Percentiles rank a stretch among this genome's conserved stretches.
Conservation (phyloP, 2,329 filamentous ascomycete genomes). For the Claviceps quebecensis region DNA sequence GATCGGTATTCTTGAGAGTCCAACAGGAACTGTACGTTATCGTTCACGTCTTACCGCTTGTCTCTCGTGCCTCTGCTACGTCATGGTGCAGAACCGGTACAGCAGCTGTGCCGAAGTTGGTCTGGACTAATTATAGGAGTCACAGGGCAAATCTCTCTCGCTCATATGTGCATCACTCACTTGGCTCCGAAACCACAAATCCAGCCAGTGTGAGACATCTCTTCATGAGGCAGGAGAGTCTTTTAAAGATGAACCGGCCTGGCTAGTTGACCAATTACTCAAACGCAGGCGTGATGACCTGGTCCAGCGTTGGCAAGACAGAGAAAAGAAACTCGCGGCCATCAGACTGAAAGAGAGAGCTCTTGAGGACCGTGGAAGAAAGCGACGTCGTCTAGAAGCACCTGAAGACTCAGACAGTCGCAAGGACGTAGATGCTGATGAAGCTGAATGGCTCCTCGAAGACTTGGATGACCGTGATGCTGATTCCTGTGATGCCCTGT, state of each 20-base stretch:
- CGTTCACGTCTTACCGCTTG: neutral
- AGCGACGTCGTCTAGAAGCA: constrained; percentile 31
- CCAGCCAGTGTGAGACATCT: constrained; percentile 37
- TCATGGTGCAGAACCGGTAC: no score
- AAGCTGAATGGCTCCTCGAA: constrained; percentile 60
- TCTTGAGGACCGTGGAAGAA: constrained; percentile 35
- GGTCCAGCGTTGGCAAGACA: constrained; percentile 50
- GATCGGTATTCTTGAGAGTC: constrained; percentile 80
- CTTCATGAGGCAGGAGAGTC: constrained; percentile 29
- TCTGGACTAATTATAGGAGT: neutral
- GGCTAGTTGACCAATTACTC: constrained; percentile 69
- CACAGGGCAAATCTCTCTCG: constrained; percentile 74
- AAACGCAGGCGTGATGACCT: constrained; percentile 55
- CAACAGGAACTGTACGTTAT: constrained; percentile 57
- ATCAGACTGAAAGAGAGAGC: constrained; percentile 50
- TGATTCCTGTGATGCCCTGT: constrained; percentile 25
- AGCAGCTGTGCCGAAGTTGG: no score
- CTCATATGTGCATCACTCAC: constrained; percentile 80
- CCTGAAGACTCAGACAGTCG: constrained; percentile 6
- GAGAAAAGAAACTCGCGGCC: constrained; percentile 56
- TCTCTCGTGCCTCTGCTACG: neutral
- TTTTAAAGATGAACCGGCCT: constrained; percentile 60
- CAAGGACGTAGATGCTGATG: constrained; percentile 30
- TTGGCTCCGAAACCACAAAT: constrained; percentile 79
- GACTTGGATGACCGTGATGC: constrained; percentile 43